Evolutionary conservation across 345 rosid species (phyloP), one percentile per base, ranked within the genome.

Genomic region (Citrus reticulata): DNA sequence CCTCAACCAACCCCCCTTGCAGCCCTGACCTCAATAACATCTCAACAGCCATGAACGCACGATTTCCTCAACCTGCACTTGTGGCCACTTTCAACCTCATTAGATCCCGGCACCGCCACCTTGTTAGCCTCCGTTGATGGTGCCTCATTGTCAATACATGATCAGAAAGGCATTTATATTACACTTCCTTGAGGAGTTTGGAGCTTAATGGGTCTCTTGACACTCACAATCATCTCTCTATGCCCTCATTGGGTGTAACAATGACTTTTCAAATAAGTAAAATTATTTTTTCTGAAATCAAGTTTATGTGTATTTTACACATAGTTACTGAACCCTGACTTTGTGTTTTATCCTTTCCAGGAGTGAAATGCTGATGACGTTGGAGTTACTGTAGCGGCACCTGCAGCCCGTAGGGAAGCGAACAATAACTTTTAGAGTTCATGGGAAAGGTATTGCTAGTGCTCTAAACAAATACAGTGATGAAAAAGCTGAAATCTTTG

Each of bases 331-430:
- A 70, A 58, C 62, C 39, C 81, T 40, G 5, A 63, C 9, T 9
- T 63, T 35, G 32, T 22, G 42, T 79, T 81, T 65, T 63, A 40
- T 68, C 70, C 4, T 79, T 29, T 24, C 60, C 80, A 94, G 95
- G 99, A 73, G 99, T 97, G 59, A 94, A 94, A 97, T 85, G 98
- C 96, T 69, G 98, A 94, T 79, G 99, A 97, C 80, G 97, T 97
- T 72, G 92, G 99, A 58, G 95, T 97, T 29, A 91, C 93, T 27
- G 88, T 94, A 59, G 95, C 98, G 49, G 97, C 98, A 81, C 98
- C 98, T 61, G 95, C 98, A 64, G 94, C 99, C 70, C 97, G 92
- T 64, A 97, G 99, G n/a, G 98, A 97, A 87, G 98, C 97, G 35
- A 93, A 97, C 84, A 94, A 88, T 49, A 97, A 82, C 98, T 94